These are phyloP conservation scores for Platanthera guangdongensis DNA, from an alignment of 106 monocot genomes.

Conservation along the genomic window DNA sequence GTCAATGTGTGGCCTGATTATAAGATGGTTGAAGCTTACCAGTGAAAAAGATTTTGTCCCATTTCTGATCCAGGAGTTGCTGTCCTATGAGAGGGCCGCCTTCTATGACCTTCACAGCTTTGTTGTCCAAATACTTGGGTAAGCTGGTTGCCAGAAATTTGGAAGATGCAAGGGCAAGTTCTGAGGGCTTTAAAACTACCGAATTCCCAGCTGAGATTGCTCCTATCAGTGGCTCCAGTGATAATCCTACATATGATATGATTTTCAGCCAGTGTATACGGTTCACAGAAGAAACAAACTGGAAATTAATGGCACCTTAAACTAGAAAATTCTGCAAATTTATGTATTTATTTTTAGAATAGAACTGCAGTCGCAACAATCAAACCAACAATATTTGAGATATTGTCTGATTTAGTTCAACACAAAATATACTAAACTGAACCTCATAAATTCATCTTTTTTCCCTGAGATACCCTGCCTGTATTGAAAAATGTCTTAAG, in stretches of 20 bases:
- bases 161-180: constrained; percentile 44
- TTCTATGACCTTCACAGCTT: constrained; percentile 51
- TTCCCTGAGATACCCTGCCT: too few species aligned
- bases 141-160: constrained; percentile 39
- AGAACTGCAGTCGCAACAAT: too few species aligned
- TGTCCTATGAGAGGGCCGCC: constrained; percentile 52
- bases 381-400: too few species aligned
- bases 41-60: constrained; percentile 80
- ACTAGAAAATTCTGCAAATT: neutral
- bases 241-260: constrained; percentile 33
- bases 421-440: too few species aligned
- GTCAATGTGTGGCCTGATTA: neutral
- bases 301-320: neutral
- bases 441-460: too few species aligned
- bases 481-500: too few species aligned
- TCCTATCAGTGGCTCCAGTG: constrained; percentile 79
- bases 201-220: constrained; percentile 78
- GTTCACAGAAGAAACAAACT: neutral
- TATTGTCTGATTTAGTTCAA: too few species aligned
- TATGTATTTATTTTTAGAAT: too few species aligned
- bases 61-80: constrained; percentile 48
- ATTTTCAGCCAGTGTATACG: neutral
- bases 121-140: constrained; percentile 53
- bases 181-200: constrained; percentile 71
- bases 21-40: constrained; percentile 21